Base-by-base conservation (phyloP, 371 early-diverging fungal genomes). In the Basidiobolus meristosporus region DNA sequence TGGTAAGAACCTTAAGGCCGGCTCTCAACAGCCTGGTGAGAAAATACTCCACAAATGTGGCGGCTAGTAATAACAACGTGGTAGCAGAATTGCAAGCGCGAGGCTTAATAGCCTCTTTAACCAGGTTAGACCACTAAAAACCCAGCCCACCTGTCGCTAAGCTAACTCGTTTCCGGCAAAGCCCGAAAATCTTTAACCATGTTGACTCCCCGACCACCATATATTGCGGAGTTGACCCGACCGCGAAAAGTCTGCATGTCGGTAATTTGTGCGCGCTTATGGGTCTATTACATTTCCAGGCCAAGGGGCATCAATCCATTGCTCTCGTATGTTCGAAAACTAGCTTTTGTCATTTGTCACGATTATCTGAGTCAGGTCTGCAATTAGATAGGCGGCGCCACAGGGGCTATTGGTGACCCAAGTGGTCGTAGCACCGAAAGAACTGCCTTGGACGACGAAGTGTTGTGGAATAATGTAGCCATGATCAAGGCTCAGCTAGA, bases 201-300 rank as follows among this genome's bases (percentile, higher is more conserved):
- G n/a, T n/a, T n/a, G n/a, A n/a, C n/a, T n/a, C n/a, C n/a, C 60
- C 66, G 5, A 66, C 70, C 1, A 52, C 71, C 0, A 64, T 89
- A 19, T 93, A 92, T 52, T 77, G 77, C 49, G 95, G 95, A 23
- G 79, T 93, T n/a, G 93, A 93, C 55, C 95, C 95, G 5, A 93
- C 90, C 0, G 95, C 95, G n/a, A 50, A 55, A 20, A 80, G 82
- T 45, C 62, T 91, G 21, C 95, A 93, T 49, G 58, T 89, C 12
- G 93, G 95, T 17, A 92, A 92, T 53, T 63, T 92, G 31, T 65
- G 90, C 1, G 66, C 78, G 3, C 53, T 93, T n/a, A 74, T 86
- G 54, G 77, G 78, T 1, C 52, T 89, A 39, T 57, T 90, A 11
- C 87, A 85, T 56, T 89, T 91, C 45, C 75, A 82, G 34, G 59